phyloP scores from a whole-genome alignment of 805 yeast species.

The Ogataea methanolica region DNA sequence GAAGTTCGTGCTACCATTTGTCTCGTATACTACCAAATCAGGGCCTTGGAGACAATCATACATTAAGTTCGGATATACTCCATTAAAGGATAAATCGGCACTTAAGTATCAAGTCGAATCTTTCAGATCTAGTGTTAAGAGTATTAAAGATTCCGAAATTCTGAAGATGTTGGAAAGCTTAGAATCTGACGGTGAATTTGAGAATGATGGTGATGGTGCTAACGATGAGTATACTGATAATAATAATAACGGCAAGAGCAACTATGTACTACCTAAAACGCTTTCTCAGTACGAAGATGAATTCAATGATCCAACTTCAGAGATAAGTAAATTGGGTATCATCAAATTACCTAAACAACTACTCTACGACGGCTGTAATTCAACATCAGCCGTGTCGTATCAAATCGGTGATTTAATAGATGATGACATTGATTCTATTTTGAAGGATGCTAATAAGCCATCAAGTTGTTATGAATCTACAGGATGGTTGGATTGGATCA shows the following conservation, averaged over 20 bases:
- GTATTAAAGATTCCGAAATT: slow-evolving; percentile 20
- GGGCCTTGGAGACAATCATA: slow-evolving; percentile 96
- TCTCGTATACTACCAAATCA: slow-evolving; percentile 72
- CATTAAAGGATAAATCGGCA: slow-evolving; percentile 47
- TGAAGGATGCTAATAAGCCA: slow-evolving; percentile 33
- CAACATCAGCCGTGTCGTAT: slow-evolving; percentile 67
- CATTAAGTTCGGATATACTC: slow-evolving; percentile 75
- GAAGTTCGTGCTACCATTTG: slow-evolving; percentile 78
- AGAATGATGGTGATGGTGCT: too few species aligned
- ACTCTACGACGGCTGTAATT: slow-evolving; percentile 63
- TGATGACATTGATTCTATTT: slow-evolving; percentile 46
- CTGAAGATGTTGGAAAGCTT: slow-evolving; percentile 20
- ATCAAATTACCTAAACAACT: slow-evolving; percentile 41
- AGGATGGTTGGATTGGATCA: slow-evolving; percentile 75
- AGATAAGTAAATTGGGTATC: slow-evolving; percentile 16
- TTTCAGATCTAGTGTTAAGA: slow-evolving; percentile 46
- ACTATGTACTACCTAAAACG: slow-evolving; percentile 18
- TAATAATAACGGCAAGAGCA: too few species aligned
- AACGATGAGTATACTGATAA: too few species aligned
- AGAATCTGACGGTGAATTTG: slow-evolving; percentile 15
- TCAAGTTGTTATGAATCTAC: slow-evolving; percentile 51
- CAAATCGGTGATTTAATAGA: slow-evolving; percentile 79
- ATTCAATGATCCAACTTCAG: slow-evolving; percentile 19
- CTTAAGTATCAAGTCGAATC: slow-evolving; percentile 81
- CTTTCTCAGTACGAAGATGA: slow-evolving; percentile 15